A percentile compares a stretch with the other conserved stretches of the same genome.
phyloP scores from a whole-genome alignment of 768 basidiomycete species.

The Panaeolus cyanescens region DNA sequence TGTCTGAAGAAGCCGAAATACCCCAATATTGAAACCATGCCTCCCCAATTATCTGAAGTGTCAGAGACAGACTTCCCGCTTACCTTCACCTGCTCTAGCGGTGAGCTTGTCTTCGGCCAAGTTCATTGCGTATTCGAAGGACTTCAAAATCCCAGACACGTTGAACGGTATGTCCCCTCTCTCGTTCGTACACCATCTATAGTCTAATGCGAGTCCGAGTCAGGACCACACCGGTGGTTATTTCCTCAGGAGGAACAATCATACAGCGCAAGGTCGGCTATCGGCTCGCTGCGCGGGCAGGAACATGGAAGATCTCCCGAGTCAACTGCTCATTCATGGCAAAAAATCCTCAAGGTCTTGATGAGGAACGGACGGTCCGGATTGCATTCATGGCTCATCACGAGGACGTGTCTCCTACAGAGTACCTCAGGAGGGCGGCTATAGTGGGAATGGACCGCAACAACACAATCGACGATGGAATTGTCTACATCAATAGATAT shows the following conservation, averaged over 20 bases:
- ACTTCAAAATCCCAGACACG: neutral
- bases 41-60: neutral
- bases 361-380: neutral
- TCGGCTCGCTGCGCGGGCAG: neutral
- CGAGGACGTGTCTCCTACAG: neutral
- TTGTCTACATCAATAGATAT: conserved; percentile 5
- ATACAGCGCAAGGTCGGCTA: neutral
- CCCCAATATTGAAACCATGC: too few relatives aligned
- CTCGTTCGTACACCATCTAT: too few relatives aligned
- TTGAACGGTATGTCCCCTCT: neutral
- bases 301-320: neutral
- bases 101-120: conserved; percentile 5
- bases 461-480: neutral
- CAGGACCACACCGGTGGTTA: neutral
- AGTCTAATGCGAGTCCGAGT: too few relatives aligned
- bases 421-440: neutral
- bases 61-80: neutral
- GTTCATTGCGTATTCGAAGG: conserved; percentile 2
- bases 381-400: neutral
- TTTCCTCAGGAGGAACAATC: neutral
- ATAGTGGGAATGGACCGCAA: neutral
- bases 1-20: too few relatives aligned
- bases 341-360: too few relatives aligned
- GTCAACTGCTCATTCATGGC: neutral
- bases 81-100: neutral